Evolutionary conservation across 2,329 filamentous ascomycete species (phyloP), one percentile per base, ranked within the genome.

Genomic region (Plectosphaerella plurivora): DNA sequence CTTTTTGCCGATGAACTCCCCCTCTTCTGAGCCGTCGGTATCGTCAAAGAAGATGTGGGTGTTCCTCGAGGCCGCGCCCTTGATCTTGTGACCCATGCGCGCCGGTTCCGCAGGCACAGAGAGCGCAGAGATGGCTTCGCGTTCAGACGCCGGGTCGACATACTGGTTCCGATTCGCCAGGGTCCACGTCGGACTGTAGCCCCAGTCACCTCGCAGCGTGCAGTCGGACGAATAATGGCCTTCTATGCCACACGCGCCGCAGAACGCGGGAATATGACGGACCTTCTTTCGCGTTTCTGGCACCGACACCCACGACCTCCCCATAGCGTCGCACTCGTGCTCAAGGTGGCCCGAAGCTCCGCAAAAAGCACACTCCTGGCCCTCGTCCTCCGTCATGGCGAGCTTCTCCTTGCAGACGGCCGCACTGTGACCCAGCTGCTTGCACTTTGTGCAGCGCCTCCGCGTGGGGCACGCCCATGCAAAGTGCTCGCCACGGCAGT

Each of bases 361-460:
- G 65, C 87, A 91, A 35, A 83, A 71, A 11, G 81, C 79, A 63
- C 87, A 91, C 3, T 77, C 75, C 46, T 78, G 69, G 20, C 75
- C 74, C 51, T 85, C 82, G 15, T 74, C 74, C 55, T 76, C 76
- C 15, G 76, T 69, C 49, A 77, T 58, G 3, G 67, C 65, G 42
- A 88, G 72, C 55, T 82, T 82, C 56, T 86, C 82, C 2, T 66
- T 60, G 61, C 87, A 90, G 8, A 68, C 59, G 1, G 65, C 59
- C 16, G 68, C 66, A 49, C 61, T 59, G 60, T 91, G 87, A 10
- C 86, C 87, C 44, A 79, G 71, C 64, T 86, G 80, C 47, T 74
- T 77, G 65, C 87, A 90, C 61, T 82, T 83, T 47, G 60, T 63
- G 62, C 83, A 86, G 55, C 80, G 74, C 35, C 66, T 65, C 35